Evolutionary conservation across 2,329 filamentous ascomycete genomes (phyloP), one percentile per base, ranked within the genome.

Genomic region (Dothistroma pini): DNA sequence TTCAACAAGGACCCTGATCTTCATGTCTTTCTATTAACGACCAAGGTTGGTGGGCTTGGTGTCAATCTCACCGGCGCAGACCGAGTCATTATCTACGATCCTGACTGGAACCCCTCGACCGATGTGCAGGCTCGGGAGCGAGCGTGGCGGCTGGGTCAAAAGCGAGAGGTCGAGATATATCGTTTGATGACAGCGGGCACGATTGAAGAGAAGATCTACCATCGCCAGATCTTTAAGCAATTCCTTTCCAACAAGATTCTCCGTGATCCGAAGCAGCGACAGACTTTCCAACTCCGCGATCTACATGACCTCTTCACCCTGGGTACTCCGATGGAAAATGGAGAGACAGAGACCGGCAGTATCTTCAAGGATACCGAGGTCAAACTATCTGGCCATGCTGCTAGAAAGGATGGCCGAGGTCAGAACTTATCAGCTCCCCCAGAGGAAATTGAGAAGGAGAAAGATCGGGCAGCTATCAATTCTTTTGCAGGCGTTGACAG

Each of bases 151-250:
- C 79, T 99, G 1, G 95, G 95, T 0, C 95, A 99, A 77, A 97
- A 96, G 75, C 88, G 89, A 57, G 91, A 96, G 53, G 95, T 99
- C 31, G 93, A 91, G 4, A 96, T 99, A 22, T 99, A 97, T 74
- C 89, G 96, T 38, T 82, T 99, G n/a, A 96, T 99, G 90, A 96
- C 91, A 4, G 91, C 93, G 5, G 95, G 95, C 1, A 99, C 96
- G 0, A 99, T 99, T 25, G 95, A 99, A 73, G 95, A 99, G 76
- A 99, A 99, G 79, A 99, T 99, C 32, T 99, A 97, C 65, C 93
- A 99, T 75, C 89, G 96, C 16, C 95, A 99, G 72, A 95, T 99
- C 55, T 99, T 96, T 81, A 99, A 99, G 76, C 93, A 97, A 69
- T 97, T 97, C 72, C 82, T 99, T 63, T 95, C 92, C 3, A 96